Percentiles rank a stretch among this genome's conserved stretches.
phyloP scores from a whole-genome alignment of 179 eudicot species.

The Vitellaria paradoxa region DNA sequence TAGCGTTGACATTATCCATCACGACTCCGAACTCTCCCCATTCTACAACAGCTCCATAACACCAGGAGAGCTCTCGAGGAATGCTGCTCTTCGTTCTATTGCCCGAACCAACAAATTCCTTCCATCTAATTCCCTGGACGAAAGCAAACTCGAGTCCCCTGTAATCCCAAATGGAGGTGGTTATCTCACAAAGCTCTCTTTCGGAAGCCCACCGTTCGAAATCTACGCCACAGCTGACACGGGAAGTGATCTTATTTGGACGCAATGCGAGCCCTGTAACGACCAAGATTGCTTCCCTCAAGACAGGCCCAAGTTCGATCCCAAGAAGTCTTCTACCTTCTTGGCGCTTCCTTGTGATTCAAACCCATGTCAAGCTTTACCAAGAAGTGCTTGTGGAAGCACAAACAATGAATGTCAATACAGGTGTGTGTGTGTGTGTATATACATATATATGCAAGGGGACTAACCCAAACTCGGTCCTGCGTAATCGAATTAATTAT shows the following conservation, averaged over 20 bases:
- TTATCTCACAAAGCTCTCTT: conserved; percentile 46
- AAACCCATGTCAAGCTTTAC: conserved; percentile 22
- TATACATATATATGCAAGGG: too few relatives aligned
- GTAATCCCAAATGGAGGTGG: conserved; percentile 33
- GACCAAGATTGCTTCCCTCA: conserved; percentile 37
- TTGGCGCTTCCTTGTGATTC: conserved; percentile 38
- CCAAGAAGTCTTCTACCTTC: conserved; percentile 33
- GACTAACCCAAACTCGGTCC: too few relatives aligned
- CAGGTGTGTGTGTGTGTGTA: too few relatives aligned
- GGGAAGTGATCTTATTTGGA: conserved; percentile 54
- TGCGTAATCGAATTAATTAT: too few relatives aligned
- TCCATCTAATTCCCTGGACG: neutral
- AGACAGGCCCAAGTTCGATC: conserved; percentile 39
- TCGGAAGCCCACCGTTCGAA: conserved; percentile 44
- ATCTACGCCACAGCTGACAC: conserved; percentile 45
- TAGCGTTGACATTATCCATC: neutral
- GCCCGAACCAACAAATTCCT: neutral
- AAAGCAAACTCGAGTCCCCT: neutral
- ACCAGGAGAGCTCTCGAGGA: neutral
- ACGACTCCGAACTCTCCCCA: conserved; percentile 2
- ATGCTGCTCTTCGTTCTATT: neutral
- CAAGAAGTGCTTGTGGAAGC: conserved; percentile 36
- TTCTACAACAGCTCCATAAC: neutral
- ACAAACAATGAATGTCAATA: conserved; percentile 33
- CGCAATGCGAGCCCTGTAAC: conserved; percentile 43